A percentile compares a stretch with the other conserved stretches of the same genome.
These are phyloP conservation scores for Cercospora sp. DNA, from an alignment of 2,329 filamentous ascomycete species.

Conservation along the genomic window DNA sequence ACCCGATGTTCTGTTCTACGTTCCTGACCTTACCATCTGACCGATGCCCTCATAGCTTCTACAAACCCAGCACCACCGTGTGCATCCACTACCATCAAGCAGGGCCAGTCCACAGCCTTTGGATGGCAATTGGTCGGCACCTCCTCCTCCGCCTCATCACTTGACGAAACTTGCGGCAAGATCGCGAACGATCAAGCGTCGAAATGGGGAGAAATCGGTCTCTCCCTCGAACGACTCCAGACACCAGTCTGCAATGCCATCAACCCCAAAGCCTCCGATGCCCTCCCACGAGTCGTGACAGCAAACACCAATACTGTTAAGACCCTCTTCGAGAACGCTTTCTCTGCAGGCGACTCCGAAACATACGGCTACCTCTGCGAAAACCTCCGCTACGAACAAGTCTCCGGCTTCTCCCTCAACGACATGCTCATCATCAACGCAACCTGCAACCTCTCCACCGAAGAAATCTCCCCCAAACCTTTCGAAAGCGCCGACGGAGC, in stretches of 20 bases:
- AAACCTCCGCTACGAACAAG: conserved; percentile 28
- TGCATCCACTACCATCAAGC: conserved; percentile 18
- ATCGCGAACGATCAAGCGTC: conserved; percentile 23
- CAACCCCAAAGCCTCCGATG: conserved; percentile 24
- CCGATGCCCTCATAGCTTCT: not conserved
- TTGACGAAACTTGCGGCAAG: conserved; percentile 28
- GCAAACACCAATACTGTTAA: conserved; percentile 32
- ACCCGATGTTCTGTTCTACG: not conserved
- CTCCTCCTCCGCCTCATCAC: conserved; percentile 24
- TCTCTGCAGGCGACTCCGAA: conserved; percentile 23
- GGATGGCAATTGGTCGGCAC: conserved; percentile 37
- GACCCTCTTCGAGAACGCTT: conserved; percentile 30
- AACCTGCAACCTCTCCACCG: conserved; percentile 24
- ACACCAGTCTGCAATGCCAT: conserved; percentile 29
- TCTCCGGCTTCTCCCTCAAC: conserved; percentile 31
- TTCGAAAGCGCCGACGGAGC: conserved; percentile 13
- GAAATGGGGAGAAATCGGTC: conserved; percentile 29
- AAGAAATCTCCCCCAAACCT: conserved; percentile 14
- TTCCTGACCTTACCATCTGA: not conserved
- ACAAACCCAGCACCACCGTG: conserved; percentile 12
- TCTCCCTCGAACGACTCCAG: conserved; percentile 24
- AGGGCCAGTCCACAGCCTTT: conserved; percentile 33
- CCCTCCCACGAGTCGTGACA: conserved; percentile 24
- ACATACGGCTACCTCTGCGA: conserved; percentile 32
- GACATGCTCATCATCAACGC: conserved; percentile 24